Percentiles rank a stretch among this genome's conserved stretches.
phyloP scores from a whole-genome alignment of 2,329 filamentous ascomycete genomes.

The Sarocladium brachiariae region DNA sequence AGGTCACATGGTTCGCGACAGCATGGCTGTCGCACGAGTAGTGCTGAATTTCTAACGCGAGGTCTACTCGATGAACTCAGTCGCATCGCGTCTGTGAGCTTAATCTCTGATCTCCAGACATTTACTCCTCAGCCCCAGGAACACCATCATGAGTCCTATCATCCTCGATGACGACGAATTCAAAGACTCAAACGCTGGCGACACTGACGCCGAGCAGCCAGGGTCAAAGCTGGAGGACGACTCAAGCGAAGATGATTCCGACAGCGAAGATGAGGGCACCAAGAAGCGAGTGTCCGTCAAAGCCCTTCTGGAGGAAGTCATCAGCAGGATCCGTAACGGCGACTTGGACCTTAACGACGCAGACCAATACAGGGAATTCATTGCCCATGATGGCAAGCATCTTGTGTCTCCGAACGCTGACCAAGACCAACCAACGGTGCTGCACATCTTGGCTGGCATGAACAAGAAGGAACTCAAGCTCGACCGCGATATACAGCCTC shows the following conservation, averaged over 20 bases:
- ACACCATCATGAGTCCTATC: not conserved
- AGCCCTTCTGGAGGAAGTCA: constrained; percentile 10
- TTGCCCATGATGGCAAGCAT: constrained; percentile 8
- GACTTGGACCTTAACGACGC: constrained; percentile 10
- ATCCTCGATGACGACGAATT: constrained; percentile 8
- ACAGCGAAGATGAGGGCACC: constrained; percentile 14
- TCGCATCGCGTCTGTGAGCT: too few relatives aligned
- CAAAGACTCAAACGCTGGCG: constrained; percentile 11
- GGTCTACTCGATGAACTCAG: too few relatives aligned
- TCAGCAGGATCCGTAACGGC: constrained; percentile 11
- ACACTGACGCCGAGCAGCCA: constrained; percentile 12
- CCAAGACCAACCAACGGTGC: constrained; percentile 12
- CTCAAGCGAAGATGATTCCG: constrained; percentile 14
- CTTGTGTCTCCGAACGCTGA: constrained; percentile 14
- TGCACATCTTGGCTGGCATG: constrained; percentile 15
- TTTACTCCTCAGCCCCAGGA: not conserved
- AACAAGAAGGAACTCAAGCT: constrained; percentile 14
- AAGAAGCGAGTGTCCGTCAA: constrained; percentile 11
- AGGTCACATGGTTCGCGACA: too few relatives aligned
- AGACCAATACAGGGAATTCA: constrained; percentile 10
- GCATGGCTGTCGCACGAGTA: too few relatives aligned
- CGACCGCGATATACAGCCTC: constrained; percentile 15
- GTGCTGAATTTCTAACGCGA: too few relatives aligned
- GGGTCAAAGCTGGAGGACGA: constrained; percentile 12
- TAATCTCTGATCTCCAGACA: not conserved